Percentiles rank a stretch among this genome's conserved stretches.
Evolutionary conservation across 2,329 filamentous ascomycete genomes (phyloP).

Genomic region (Salinomyces thailandicus): DNA sequence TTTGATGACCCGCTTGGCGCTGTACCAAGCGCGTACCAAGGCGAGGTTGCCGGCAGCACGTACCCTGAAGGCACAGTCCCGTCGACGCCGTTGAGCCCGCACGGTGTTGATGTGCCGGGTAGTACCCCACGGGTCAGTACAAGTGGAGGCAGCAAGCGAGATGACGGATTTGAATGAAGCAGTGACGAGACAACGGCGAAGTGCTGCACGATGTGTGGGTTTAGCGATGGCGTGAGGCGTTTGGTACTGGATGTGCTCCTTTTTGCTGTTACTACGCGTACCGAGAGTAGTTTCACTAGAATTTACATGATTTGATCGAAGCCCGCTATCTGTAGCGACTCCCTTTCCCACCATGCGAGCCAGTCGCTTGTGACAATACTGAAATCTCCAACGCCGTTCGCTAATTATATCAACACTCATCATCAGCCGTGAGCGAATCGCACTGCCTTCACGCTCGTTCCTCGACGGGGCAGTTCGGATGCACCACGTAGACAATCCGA

Average conservation of each 20-base stretch:
- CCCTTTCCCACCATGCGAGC: too few species aligned
- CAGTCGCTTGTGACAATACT: too few species aligned
- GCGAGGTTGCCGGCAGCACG: background rate
- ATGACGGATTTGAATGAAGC: conserved; percentile 24
- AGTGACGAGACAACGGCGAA: background rate
- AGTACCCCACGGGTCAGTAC: conserved; percentile 12
- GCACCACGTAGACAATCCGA: conserved; percentile 70
- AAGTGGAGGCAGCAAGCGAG: conserved; percentile 16
- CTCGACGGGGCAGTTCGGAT: conserved; percentile 87
- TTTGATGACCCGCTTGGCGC: conserved; percentile 25
- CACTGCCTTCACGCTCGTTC: conserved; percentile 21
- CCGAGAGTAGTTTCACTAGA: too few species aligned
- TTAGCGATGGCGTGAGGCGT: background rate
- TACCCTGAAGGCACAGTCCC: conserved; percentile 1
- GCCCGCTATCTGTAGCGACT: too few species aligned
- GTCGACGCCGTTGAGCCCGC: conserved; percentile 11
- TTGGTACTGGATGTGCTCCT: too few species aligned
- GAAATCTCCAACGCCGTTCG: background rate
- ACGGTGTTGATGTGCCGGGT: conserved; percentile 7
- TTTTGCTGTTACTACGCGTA: too few species aligned
- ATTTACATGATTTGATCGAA: too few species aligned
- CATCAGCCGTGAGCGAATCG: background rate
- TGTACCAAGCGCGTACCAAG: conserved; percentile 18
- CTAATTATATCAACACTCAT: background rate
- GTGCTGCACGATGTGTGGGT: background rate